Base-by-base conservation (phyloP, 2,329 filamentous ascomycete species). In the Tympanopsis confertula region DNA sequence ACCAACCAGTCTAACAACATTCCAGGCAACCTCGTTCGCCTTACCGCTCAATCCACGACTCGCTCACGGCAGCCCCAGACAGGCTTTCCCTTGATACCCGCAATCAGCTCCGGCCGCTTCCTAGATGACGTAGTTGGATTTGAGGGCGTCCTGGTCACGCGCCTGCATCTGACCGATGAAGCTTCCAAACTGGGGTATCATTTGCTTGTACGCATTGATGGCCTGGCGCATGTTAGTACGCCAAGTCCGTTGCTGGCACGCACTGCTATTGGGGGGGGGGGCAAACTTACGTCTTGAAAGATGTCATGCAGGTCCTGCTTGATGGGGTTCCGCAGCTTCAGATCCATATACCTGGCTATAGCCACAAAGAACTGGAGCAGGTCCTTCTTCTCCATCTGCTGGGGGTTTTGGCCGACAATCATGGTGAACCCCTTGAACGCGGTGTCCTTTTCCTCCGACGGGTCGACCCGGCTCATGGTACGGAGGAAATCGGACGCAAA, bases 361-460 rank as follows among this genome's bases (percentile, higher is more conserved):
- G 85, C 72, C 37, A 69, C 72, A 56, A 98, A 94, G 61, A 91
- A 93, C 40, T 82, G 74, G 24, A 82, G 68, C 29, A 98, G 67
- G n/a, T n/a, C n/a, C 41, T 79, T 83, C 47, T 81, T 81, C 61
- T 96, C 91, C 76, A 98, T 89, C 2, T 87, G 86, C 53, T 86
- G 76, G 1, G 91, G 91, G 51, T 96, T 96, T 52, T 78, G 76
- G 43, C 83, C 73, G 3, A 96, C 83, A 36, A 94, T 73, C 47
- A 82, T 71, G 39, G 85, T 84, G 61, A 98, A 95, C 0, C 91
- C 91, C 50, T 86, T 79, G 56, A 96, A 86, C 0, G 91, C 89
- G 19, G 88, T 88, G 1, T 84, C 86, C 63, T 98, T 98, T 61
- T 98, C 91, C 42, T 94, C 85, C 2, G 86, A 89, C 51, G 85